Evolutionary conservation across 805 yeast genomes (phyloP), one percentile per base, ranked within the genome.

Genomic region (Isabelozyma pseudorhagii): DNA sequence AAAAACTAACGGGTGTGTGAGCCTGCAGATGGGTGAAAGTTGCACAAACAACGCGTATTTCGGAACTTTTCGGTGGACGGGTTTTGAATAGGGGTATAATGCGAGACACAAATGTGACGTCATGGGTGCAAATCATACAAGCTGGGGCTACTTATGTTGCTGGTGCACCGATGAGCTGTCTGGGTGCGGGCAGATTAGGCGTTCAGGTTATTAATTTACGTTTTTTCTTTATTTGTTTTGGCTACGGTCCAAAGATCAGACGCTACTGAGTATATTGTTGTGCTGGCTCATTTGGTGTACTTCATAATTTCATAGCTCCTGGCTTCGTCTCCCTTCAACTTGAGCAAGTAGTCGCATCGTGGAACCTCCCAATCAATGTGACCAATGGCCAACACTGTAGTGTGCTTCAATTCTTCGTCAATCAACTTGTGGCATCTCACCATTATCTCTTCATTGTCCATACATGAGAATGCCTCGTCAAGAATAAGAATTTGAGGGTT

Each of bases 381-480:
- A 0, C 96, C 96, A 21, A 94, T 87, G 0, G 87, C 75, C 36
- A 93, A 75, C 2, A 85, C 83, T 0, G 97, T 84, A 0, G 96
- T 88, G 7, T 56, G 50, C 3, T 42, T 25, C 46, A 65, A 55
- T 2, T 61, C 47, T 5, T 49, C 44, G 8, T 54, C 56, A 13
- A 74, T 57, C 14, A 69, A 45, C 7, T 53, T 49, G 49, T 72
- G 77, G 50, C 78, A 74, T 49, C 58, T 52, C 8, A 52, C 44
- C 62, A 73, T 61, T 38, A 72, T 48, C 41, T 54, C 58, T 18
- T 75, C 79, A 47, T 82, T 84, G 39, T 86, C 88, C 94, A 93
- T 89, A 13, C 91, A 96, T 18, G 96, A 88, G 50, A 93, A 82
- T 0, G 98, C 96, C 71, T 93, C 99, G 66, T 93, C 99, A 2